Percentiles rank a stretch among this genome's conserved stretches.
These are phyloP conservation scores for Pachyrhizus erosus DNA, from an alignment of 306 rosid genomes.

Conservation along the genomic window DNA sequence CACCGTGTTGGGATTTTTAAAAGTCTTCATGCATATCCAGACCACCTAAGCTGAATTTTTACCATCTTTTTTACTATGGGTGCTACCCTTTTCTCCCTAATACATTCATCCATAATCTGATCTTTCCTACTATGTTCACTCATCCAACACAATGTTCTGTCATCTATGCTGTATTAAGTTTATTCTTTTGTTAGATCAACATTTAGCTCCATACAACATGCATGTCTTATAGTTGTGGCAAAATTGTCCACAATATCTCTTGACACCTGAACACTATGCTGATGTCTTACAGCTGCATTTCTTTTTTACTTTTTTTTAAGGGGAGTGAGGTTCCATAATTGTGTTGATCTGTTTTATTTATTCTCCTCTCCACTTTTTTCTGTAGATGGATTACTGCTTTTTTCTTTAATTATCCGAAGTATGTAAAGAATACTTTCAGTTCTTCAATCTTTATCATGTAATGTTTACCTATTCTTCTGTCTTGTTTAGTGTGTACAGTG, in stretches of 20 bases:
- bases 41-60: background rate
- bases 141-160: background rate
- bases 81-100: no score
- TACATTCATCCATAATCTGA: background rate
- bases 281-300: no score
- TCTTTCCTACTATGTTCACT: background rate
- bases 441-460: background rate
- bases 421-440: background rate
- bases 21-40: no score
- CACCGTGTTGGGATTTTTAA: no score
- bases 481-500: constrained; percentile 79
- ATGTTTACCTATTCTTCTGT: constrained; percentile 15
- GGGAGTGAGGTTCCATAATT: background rate
- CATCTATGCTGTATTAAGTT: background rate
- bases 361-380: background rate
- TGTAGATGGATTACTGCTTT: background rate
- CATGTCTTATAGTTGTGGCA: background rate
- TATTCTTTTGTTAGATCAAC: background rate
- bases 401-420: background rate
- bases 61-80: background rate
- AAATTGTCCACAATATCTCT: background rate
- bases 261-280: background rate
- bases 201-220: background rate
- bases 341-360: background rate
- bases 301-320: no score